phyloP scores from a whole-genome alignment of 129 eudicot species.

The Tanacetum coccineum region DNA sequence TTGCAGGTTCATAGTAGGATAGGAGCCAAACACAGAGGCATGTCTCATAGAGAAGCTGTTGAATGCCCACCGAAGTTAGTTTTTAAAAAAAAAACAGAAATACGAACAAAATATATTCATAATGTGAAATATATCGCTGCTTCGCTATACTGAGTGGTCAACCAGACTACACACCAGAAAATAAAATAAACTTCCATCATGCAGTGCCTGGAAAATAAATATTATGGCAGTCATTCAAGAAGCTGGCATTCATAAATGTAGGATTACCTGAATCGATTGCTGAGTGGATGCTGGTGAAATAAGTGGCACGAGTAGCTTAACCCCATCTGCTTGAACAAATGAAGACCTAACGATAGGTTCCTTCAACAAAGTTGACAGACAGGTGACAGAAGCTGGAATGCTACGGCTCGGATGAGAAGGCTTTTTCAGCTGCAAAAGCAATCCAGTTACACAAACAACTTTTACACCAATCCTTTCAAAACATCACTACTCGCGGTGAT shows the following conservation, averaged over 20 bases:
- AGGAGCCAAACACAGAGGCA: constrained; percentile 95
- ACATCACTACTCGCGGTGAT: constrained; percentile 62
- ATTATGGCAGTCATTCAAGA: constrained; percentile 8
- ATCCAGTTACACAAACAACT: constrained; percentile 4
- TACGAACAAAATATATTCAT: too few species aligned
- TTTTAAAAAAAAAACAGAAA: background rate
- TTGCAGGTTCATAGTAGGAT: constrained; percentile 94
- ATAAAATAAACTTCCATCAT: constrained; percentile 1
- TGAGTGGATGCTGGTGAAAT: constrained; percentile 96
- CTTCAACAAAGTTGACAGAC: constrained; percentile 71
- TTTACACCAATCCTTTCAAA: constrained; percentile 59
- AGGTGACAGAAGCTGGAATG: constrained; percentile 60
- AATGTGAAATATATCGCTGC: too few species aligned
- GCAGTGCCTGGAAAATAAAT: constrained; percentile 3
- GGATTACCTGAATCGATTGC: constrained; percentile 84
- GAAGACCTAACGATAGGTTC: constrained; percentile 81
- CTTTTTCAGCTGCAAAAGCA: constrained; percentile 60
- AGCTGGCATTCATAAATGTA: background rate
- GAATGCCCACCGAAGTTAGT: constrained; percentile 16
- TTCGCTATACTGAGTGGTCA: too few species aligned
- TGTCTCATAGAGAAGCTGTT: constrained; percentile 92
- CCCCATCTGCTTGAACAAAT: constrained; percentile 94
- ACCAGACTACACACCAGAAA: background rate
- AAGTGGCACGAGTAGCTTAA: constrained; percentile 81
- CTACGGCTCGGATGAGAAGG: constrained; percentile 91